Conservation (phyloP, 257 asterid genomes). For the Linaria vulgaris region DNA sequence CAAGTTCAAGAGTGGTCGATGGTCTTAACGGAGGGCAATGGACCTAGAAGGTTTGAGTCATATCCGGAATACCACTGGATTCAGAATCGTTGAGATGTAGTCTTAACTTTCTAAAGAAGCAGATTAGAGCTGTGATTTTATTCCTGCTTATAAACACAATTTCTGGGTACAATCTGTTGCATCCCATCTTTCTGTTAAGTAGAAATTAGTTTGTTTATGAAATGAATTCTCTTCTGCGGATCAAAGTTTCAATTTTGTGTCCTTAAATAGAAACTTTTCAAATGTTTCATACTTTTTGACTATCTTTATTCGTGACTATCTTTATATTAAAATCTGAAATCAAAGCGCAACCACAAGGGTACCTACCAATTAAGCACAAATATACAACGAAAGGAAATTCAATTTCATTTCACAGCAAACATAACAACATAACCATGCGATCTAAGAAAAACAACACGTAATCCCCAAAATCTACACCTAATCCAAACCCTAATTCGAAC, state of each 20-base stretch:
- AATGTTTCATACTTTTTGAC: no score
- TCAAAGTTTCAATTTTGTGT: no score
- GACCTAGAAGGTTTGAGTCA: constrained; percentile 33
- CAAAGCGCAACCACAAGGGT: no score
- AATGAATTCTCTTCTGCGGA: no score
- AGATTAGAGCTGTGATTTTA: constrained; percentile 8
- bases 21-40: constrained; percentile 40
- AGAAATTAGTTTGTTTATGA: constrained; percentile 1
- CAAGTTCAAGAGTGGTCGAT: constrained; percentile 56
- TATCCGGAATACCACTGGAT: background rate
- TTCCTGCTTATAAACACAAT: background rate
- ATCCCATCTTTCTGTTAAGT: background rate
- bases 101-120: background rate
- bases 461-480: constrained; percentile 19
- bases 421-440: constrained; percentile 6
- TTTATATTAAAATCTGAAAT: no score
- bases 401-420: constrained; percentile 6
- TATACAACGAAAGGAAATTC: background rate
- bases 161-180: background rate
- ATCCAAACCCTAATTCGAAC: background rate
- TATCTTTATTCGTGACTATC: no score
- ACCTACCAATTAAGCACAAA: no score
- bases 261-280: no score
- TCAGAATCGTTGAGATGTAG: constrained; percentile 7
- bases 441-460: background rate